A percentile compares a stretch with the other conserved stretches of the same genome.
phyloP scores from a whole-genome alignment of 305 asterid species.

The Plantago coronopus region DNA sequence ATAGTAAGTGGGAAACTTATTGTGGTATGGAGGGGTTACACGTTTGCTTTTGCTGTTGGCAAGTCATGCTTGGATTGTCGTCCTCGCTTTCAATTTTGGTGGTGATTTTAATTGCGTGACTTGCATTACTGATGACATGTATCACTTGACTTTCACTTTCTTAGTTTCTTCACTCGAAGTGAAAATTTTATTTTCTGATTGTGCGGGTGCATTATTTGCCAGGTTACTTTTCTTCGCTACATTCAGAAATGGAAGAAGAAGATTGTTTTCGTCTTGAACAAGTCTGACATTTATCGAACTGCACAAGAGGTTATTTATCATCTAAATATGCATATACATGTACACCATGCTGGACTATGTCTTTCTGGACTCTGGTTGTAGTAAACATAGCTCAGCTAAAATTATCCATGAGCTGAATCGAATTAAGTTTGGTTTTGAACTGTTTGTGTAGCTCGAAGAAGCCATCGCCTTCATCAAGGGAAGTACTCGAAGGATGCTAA shows the following conservation, averaged over 20 bases:
- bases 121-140: neutral
- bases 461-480: constrained; percentile 78
- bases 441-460: constrained; percentile 66
- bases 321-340: constrained; percentile 7
- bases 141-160: neutral
- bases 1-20: no score
- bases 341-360: constrained; percentile 16
- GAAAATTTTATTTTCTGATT: constrained; percentile 18
- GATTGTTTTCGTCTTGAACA: constrained; percentile 83
- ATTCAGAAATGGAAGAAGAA: constrained; percentile 95
- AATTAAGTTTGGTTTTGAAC: constrained; percentile 24
- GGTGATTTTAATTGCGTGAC: neutral
- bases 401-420: constrained; percentile 21
- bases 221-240: constrained; percentile 91
- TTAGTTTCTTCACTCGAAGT: constrained; percentile 19
- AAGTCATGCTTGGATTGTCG: neutral
- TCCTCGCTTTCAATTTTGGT: neutral
- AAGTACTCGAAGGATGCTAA: constrained; percentile 66
- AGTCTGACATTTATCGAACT: constrained; percentile 72
- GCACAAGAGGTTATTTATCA: constrained; percentile 58
- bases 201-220: constrained; percentile 25
- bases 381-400: constrained; percentile 9
- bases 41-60: neutral
- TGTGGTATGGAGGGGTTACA: no score
- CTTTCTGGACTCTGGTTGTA: constrained; percentile 9